Percentiles rank a stretch among this genome's conserved stretches.
These are phyloP conservation scores for Trametes sp. DNA, from an alignment of 1,284 basidiomycete genomes.

Conservation along the genomic window DNA sequence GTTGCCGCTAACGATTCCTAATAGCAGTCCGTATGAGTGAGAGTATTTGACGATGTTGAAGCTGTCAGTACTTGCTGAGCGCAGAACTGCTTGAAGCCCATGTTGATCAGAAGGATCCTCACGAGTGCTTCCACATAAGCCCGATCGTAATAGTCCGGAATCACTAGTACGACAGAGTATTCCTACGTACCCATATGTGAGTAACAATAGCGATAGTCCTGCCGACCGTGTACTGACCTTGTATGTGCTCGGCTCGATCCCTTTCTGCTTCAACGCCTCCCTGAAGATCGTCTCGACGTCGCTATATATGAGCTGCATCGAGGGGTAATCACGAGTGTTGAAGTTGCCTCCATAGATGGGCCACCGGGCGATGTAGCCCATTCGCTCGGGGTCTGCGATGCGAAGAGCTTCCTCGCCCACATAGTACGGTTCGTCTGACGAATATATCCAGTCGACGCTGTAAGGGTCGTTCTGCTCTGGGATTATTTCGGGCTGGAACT, in stretches of 20 bases:
- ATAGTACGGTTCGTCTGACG: conserved; percentile 57
- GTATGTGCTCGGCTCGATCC: conserved; percentile 64
- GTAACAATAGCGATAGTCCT: not conserved
- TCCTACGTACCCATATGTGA: conserved; percentile 56
- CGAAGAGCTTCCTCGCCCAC: conserved; percentile 83
- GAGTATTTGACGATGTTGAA: not conserved
- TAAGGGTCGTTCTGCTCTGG: conserved; percentile 84
- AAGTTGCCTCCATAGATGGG: conserved; percentile 82
- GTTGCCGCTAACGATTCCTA: conserved; percentile 94
- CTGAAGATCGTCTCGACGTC: conserved; percentile 82
- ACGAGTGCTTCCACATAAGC: conserved; percentile 85
- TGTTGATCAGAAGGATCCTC: conserved; percentile 76
- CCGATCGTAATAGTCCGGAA: conserved; percentile 93
- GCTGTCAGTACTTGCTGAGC: conserved; percentile 76
- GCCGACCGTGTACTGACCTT: conserved; percentile 53
- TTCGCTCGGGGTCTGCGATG: conserved; percentile 69
- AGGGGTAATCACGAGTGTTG: conserved; percentile 81
- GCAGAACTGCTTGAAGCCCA: conserved; percentile 94
- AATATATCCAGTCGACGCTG: conserved; percentile 81
- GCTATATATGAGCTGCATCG: conserved; percentile 72
- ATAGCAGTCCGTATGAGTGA: not conserved
- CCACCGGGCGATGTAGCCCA: conserved; percentile 78
- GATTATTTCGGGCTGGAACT: conserved; percentile 82
- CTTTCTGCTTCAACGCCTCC: conserved; percentile 64
- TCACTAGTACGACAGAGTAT: conserved; percentile 88